phyloP scores from a whole-genome alignment of 2,329 filamentous ascomycete species.

The Fusarium burgessii region DNA sequence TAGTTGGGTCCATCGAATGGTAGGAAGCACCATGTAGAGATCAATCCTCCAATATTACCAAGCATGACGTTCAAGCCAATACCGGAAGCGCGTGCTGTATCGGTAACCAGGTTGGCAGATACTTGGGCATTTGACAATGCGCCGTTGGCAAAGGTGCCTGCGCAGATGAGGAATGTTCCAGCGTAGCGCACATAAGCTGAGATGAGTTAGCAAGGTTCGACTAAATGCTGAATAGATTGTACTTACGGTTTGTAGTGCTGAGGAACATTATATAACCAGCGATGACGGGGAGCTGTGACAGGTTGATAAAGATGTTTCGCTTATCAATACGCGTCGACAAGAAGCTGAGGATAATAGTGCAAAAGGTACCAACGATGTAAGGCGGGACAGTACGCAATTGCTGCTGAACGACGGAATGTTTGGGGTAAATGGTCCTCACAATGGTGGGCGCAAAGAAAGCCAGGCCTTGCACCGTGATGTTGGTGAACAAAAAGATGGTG shows the following conservation, averaged over 20 bases:
- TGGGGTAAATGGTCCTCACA: conserved; percentile 71
- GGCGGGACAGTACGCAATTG: conserved; percentile 66
- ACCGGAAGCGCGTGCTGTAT: conserved; percentile 35
- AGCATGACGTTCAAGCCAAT: conserved; percentile 43
- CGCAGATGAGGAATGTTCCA: conserved; percentile 66
- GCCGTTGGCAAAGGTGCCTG: conserved; percentile 52
- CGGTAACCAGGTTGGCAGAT: conserved; percentile 26
- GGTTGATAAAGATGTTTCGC: conserved; percentile 67
- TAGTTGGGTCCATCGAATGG: conserved; percentile 73
- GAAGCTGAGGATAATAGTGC: conserved; percentile 56
- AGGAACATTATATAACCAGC: conserved; percentile 74
- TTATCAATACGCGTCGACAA: conserved; percentile 60
- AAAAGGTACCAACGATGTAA: conserved; percentile 62
- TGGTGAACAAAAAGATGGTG: conserved; percentile 70
- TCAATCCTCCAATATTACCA: conserved; percentile 68
- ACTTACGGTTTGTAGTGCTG: conserved; percentile 54
- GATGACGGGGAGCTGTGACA: conserved; percentile 67
- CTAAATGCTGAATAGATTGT: fast-evolving
- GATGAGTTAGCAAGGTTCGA: neutral
- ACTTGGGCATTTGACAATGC: conserved; percentile 52
- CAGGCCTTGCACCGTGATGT: conserved; percentile 74
- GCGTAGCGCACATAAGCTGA: conserved; percentile 64
- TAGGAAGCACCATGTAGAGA: conserved; percentile 74
- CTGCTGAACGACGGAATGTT: conserved; percentile 63
- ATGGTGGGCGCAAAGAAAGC: conserved; percentile 75